phyloP scores from a whole-genome alignment of 306 rosid genomes.

The Myrica gale region DNA sequence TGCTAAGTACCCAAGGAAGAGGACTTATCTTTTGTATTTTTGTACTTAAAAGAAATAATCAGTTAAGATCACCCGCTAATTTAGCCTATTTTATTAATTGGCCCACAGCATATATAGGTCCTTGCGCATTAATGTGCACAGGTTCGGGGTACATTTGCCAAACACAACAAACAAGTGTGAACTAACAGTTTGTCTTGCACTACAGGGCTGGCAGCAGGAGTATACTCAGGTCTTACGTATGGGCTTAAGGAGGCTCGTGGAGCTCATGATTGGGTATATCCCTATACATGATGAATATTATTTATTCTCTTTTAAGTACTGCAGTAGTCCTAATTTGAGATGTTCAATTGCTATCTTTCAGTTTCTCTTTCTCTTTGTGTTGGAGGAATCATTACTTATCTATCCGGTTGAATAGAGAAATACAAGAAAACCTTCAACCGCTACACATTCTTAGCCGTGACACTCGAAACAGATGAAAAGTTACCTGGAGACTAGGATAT shows the following conservation, averaged over 20 bases:
- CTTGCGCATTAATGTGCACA: background rate
- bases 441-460: too few species aligned
- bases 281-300: background rate
- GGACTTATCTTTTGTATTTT: too few species aligned
- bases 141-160: background rate
- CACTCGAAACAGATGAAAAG: too few species aligned
- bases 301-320: too few species aligned
- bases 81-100: background rate
- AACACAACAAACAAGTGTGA: background rate
- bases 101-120: background rate
- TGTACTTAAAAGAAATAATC: background rate
- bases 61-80: background rate
- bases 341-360: background rate
- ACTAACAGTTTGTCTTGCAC: slow-evolving; percentile 6
- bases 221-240: slow-evolving; percentile 81
- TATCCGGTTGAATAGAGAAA: too few species aligned
- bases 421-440: too few species aligned
- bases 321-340: too few species aligned
- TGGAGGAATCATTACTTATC: too few species aligned
- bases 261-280: slow-evolving; percentile 76
- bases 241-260: slow-evolving; percentile 88
- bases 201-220: slow-evolving; percentile 81
- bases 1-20: too few species aligned
- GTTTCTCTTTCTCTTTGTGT: background rate
- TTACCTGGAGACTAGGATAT: too few species aligned